phyloP scores from a whole-genome alignment of 2,329 filamentous ascomycete species.

The Trichoderma sp. region DNA sequence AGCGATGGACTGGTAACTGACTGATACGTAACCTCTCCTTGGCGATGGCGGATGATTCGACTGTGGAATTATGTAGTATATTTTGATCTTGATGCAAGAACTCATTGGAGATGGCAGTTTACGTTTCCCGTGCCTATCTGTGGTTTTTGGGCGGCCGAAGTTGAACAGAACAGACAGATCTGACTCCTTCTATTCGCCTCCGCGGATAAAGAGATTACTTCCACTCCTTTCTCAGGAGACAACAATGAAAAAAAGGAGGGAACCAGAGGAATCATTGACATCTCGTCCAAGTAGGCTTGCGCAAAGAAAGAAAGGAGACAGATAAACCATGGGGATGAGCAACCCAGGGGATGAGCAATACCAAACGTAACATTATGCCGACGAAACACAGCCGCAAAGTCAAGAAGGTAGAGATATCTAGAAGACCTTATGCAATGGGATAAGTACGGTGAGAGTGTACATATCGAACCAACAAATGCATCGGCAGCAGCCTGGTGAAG shows the following conservation, averaged over 20 bases:
- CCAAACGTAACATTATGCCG: neutral
- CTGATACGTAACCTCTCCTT: neutral
- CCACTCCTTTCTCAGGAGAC: neutral
- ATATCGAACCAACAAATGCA: neutral
- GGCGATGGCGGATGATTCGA: neutral
- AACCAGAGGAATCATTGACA: neutral
- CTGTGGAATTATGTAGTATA: neutral
- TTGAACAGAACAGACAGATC: neutral
- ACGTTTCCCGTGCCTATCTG: neutral
- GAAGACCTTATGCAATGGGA: neutral
- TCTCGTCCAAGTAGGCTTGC: neutral
- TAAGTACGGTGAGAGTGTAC: neutral
- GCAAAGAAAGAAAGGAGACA: neutral
- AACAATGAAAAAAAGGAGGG: neutral
- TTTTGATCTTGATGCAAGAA: neutral
- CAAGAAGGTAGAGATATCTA: too few relatives aligned
- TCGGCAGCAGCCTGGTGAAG: neutral
- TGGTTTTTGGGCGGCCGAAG: neutral
- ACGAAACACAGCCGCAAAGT: neutral
- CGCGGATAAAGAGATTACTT: neutral
- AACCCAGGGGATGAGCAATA: neutral
- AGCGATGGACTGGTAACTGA: neutral
- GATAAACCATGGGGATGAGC: neutral
- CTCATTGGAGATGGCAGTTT: neutral
- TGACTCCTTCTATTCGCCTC: neutral